A percentile compares a stretch with the other conserved stretches of the same genome.
Conservation (phyloP, 2,329 filamentous ascomycete genomes). For the Penicillium sp. region DNA sequence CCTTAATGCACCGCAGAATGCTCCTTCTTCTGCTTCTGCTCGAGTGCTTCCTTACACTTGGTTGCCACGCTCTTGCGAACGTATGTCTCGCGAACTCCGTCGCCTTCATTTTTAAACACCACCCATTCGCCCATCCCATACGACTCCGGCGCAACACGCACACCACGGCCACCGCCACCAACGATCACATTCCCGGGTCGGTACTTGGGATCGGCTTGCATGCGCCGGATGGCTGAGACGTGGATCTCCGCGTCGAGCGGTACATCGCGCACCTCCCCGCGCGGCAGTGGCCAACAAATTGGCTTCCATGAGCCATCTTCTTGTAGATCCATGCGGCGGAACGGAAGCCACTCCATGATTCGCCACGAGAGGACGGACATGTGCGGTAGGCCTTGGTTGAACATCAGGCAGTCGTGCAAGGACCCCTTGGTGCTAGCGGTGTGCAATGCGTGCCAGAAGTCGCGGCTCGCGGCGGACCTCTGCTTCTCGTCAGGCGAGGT, state of each 20-base stretch:
- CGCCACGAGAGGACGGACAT: constrained; percentile 69
- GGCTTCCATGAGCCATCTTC: constrained; percentile 74
- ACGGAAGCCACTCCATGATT: constrained; percentile 79
- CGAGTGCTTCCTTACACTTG: constrained; percentile 31
- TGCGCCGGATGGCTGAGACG: constrained; percentile 71
- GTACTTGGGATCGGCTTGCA: constrained; percentile 65
- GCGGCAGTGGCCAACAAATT: constrained; percentile 77
- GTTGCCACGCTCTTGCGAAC: constrained; percentile 46
- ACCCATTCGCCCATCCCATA: constrained; percentile 74
- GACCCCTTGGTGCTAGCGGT: constrained; percentile 55
- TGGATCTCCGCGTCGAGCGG: constrained; percentile 71
- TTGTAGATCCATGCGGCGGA: constrained; percentile 76
- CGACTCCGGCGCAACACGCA: constrained; percentile 60
- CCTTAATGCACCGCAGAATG: background rate
- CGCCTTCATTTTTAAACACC: constrained; percentile 64
- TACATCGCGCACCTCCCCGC: constrained; percentile 76
- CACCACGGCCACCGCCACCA: constrained; percentile 74
- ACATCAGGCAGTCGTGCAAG: constrained; percentile 73
- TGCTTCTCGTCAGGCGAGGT: constrained; percentile 24
- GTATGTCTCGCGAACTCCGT: constrained; percentile 70
- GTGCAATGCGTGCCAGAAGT: constrained; percentile 62
- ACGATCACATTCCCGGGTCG: constrained; percentile 78
- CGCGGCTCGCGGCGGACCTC: constrained; percentile 32
- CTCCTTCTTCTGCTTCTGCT: constrained; percentile 11
- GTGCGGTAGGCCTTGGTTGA: constrained; percentile 59